phyloP scores from a whole-genome alignment of 257 asterid species.

The Capsicum rhomboideum region DNA sequence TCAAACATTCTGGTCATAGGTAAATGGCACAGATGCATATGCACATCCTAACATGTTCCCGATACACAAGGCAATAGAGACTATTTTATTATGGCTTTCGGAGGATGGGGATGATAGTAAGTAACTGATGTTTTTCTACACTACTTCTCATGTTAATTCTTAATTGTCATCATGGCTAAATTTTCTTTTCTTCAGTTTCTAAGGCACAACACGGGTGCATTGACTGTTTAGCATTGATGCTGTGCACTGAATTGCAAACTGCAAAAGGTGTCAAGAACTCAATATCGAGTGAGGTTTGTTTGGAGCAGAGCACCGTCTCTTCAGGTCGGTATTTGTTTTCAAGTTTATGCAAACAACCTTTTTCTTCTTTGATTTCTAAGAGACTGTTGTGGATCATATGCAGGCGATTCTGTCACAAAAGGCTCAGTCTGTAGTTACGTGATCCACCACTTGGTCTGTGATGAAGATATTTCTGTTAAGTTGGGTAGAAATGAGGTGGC shows the following conservation, averaged over 20 bases:
- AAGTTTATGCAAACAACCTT: not conserved
- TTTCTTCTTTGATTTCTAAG: slow-evolving; percentile 7
- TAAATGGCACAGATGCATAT: slow-evolving; percentile 48
- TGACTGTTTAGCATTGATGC: slow-evolving; percentile 77
- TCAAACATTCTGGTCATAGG: slow-evolving; percentile 26
- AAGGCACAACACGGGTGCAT: slow-evolving; percentile 97
- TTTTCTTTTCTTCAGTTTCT: slow-evolving; percentile 37
- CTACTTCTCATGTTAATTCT: not conserved
- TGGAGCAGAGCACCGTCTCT: not conserved
- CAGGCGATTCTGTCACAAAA: slow-evolving; percentile 29
- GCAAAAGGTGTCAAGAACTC: slow-evolving; percentile 29
- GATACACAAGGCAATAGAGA: slow-evolving; percentile 42
- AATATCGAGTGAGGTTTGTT: slow-evolving; percentile 1
- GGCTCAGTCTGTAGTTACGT: slow-evolving; percentile 47
- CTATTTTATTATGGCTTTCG: slow-evolving; percentile 58
- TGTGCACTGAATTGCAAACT: slow-evolving; percentile 59
- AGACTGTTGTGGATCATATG: slow-evolving; percentile 6
- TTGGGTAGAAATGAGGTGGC: slow-evolving; percentile 20
- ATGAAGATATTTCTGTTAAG: slow-evolving; percentile 15
- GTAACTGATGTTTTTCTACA: slow-evolving; percentile 10
- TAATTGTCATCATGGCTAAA: slow-evolving; percentile 3
- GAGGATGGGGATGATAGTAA: slow-evolving; percentile 55
- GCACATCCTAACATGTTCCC: slow-evolving; percentile 37
- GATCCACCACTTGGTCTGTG: slow-evolving; percentile 35
- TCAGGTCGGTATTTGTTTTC: not conserved